A percentile compares a stretch with the other conserved stretches of the same genome.
Evolutionary conservation across 2,329 filamentous ascomycete genomes (phyloP).

Genomic region (Aspergillus awamori): DNA sequence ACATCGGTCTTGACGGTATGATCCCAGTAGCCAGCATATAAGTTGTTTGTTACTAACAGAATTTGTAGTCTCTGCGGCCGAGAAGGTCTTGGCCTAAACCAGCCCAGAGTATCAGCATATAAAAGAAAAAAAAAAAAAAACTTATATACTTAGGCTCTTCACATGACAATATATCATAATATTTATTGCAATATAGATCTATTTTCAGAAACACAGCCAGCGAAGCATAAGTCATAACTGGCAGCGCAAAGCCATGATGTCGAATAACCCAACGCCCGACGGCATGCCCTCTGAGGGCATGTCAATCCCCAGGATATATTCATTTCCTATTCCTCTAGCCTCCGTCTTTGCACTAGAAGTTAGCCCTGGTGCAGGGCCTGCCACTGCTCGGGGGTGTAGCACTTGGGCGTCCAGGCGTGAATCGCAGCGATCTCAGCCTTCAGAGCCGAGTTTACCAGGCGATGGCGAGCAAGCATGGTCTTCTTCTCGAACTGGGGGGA

Average conservation of each 20-base stretch:
- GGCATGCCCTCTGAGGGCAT: conserved; percentile 18
- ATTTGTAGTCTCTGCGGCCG: conserved; percentile 50
- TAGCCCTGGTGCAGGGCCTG: conserved; percentile 61
- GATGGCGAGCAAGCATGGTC: conserved; percentile 79
- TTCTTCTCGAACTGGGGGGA: conserved; percentile 71
- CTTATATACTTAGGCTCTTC: conserved; percentile 1
- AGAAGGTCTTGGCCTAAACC: conserved; percentile 51
- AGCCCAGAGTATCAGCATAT: neutral
- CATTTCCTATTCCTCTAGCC: neutral
- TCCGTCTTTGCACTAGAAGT: neutral
- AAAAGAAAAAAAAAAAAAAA: neutral
- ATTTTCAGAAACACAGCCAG: conserved; percentile 12
- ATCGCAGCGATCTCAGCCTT: conserved; percentile 88
- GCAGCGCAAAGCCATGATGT: conserved; percentile 7
- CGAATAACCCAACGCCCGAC: conserved; percentile 17
- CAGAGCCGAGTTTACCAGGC: conserved; percentile 79
- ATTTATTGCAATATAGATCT: conserved; percentile 6
- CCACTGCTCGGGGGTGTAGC: conserved; percentile 89
- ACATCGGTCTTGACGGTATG: conserved; percentile 76
- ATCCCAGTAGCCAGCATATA: neutral
- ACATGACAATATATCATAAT: conserved; percentile 5
- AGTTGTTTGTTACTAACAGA: conserved; percentile 20
- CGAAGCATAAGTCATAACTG: conserved; percentile 3
- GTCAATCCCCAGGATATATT: conserved; percentile 20
- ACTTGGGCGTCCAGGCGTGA: conserved; percentile 94